Evolutionary conservation across 306 rosid genomes (phyloP), one percentile per base, ranked within the genome.

Genomic region (Quillaja saponaria): DNA sequence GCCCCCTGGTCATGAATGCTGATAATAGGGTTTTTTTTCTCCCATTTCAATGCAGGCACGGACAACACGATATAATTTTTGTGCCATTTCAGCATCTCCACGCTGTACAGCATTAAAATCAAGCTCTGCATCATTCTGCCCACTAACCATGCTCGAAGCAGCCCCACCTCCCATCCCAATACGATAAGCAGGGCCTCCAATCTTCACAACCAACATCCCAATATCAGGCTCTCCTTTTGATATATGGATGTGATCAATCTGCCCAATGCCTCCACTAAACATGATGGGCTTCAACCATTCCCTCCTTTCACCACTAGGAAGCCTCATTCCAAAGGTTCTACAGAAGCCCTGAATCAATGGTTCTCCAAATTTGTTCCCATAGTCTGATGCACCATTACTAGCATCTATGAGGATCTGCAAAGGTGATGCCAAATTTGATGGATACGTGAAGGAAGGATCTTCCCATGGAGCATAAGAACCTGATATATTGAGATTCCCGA

Each of bases 141-240:
- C 97, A 68, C 97, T 88, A 35, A 88, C 96, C 97, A 88, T 88
- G 76, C 97, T 91, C 0, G 97, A 87, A 20, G 97, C 97, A 49
- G 95, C 97, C 55, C 97, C 97, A 11, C 97, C 96, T 55, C 96
- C 97, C 95, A 91, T 87, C 46, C 97, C 96, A 65, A 87, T 91
- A 20, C 95, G 96, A 71, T 91, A 91, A 17, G 97, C 95, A 11
- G 97, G 97, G 34, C 97, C 97, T 75, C 97, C 97, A 82, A 91
- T 84, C 83, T 90, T 90, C 8, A 90, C 88, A 69, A 90, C 97
- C 68, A 90, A 49, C 95, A 90, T 90, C 31, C 88, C 97, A 65
- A 87, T 79, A 13, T 87, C 88, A 50, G 97, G 92, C 76, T 90
- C 97, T 40, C 83, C 97, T 39, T 87, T 90, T 49, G 83, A 4